phyloP scores from a whole-genome alignment of 176 grass and related monocot genomes.

The Saccharum officinarum region DNA sequence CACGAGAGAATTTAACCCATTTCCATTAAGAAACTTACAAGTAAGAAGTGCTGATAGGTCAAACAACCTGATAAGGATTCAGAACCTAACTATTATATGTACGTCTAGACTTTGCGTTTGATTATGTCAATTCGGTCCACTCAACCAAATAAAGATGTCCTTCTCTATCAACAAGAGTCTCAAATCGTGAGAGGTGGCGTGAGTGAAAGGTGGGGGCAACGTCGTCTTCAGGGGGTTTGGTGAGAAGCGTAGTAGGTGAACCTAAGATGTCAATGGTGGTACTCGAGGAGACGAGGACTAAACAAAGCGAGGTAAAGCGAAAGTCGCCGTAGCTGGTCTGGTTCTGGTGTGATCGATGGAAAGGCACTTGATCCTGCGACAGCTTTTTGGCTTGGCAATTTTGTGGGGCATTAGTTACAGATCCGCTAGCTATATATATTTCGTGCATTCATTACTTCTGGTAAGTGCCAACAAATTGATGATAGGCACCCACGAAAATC shows the following conservation, averaged over 20 bases:
- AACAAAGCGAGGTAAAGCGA: neutral
- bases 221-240: conserved; percentile 28
- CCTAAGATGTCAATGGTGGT: neutral
- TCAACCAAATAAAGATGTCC: neutral
- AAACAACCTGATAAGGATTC: neutral
- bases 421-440: neutral
- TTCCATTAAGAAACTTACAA: neutral
- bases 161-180: neutral
- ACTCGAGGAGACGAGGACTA: neutral
- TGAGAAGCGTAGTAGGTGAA: conserved; percentile 24
- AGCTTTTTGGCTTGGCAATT: neutral
- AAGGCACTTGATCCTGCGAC: neutral
- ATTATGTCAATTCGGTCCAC: neutral
- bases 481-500: neutral
- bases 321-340: neutral
- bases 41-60: neutral
- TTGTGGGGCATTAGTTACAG: too few species aligned
- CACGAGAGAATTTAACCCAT: neutral
- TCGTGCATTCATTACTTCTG: neutral
- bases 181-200: neutral
- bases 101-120: neutral
- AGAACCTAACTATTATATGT: neutral
- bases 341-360: neutral
- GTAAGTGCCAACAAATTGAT: neutral
- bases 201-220: neutral